Percentiles rank a stretch among this genome's conserved stretches.
Evolutionary conservation across 768 basidiomycete genomes (phyloP).

Genomic region (Pleurotus giganteus): DNA sequence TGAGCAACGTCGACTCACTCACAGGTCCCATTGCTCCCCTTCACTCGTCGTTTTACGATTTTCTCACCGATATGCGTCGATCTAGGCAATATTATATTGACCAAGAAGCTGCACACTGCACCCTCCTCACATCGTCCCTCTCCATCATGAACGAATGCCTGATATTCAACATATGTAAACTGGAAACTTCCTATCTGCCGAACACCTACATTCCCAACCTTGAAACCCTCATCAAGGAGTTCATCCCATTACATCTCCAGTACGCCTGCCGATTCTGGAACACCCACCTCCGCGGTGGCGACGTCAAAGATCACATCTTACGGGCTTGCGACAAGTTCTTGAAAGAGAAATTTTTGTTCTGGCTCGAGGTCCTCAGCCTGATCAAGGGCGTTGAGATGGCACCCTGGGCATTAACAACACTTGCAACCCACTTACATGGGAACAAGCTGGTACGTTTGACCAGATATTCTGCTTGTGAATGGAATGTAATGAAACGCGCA

Average conservation of each 20-base stretch:
- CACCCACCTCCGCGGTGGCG: slow-evolving; percentile 19
- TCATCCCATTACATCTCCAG: slow-evolving; percentile 26
- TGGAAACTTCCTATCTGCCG: slow-evolving; percentile 29
- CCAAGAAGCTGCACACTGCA: slow-evolving; percentile 11
- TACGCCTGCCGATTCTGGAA: slow-evolving; percentile 39
- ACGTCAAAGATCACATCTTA: slow-evolving; percentile 11
- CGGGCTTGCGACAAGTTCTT: slow-evolving; percentile 19
- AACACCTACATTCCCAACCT: slow-evolving; percentile 25
- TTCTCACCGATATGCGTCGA: slow-evolving; percentile 21
- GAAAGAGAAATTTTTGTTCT: slow-evolving; percentile 27
- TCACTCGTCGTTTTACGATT: slow-evolving; percentile 35
- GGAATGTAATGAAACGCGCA: background rate
- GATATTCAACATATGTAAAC: slow-evolving; percentile 36
- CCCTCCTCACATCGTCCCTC: slow-evolving; percentile 22
- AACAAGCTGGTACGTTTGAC: too few relatives aligned
- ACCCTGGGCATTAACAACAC: slow-evolving; percentile 3
- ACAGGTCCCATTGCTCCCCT: slow-evolving; percentile 23
- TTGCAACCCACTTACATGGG: background rate
- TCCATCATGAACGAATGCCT: slow-evolving; percentile 28
- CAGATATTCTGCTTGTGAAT: too few relatives aligned
- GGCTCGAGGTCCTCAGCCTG: slow-evolving; percentile 35
- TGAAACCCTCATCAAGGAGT: slow-evolving; percentile 13
- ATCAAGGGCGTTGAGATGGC: slow-evolving; percentile 13
- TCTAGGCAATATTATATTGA: slow-evolving; percentile 21
- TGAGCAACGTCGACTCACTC: slow-evolving; percentile 16